These are phyloP conservation scores for Scheffersomyces cryptocercus DNA, from an alignment of 1,139 yeast genomes.

Conservation along the genomic window DNA sequence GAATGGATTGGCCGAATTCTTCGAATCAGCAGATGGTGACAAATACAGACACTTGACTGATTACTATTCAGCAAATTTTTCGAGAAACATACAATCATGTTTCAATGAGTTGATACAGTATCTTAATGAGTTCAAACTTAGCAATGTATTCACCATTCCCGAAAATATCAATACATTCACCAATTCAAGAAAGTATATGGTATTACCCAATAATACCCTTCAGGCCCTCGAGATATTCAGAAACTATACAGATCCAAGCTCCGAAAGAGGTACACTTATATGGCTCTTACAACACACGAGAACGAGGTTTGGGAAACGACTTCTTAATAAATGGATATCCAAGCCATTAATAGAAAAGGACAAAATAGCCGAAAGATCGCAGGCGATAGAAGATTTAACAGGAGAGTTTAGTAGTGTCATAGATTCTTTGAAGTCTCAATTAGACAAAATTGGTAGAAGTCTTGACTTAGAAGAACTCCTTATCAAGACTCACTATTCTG, in stretches of 20 bases:
- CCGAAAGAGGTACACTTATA: slow-evolving; percentile 65
- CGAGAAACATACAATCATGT: slow-evolving; percentile 36
- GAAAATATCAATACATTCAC: slow-evolving; percentile 56
- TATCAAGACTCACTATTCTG: slow-evolving; percentile 65
- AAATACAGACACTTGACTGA: slow-evolving; percentile 19
- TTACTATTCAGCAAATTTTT: slow-evolving; percentile 25
- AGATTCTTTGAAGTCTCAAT: slow-evolving; percentile 49
- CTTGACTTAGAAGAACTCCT: slow-evolving; percentile 68
- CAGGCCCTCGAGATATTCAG: slow-evolving; percentile 72
- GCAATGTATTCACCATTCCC: slow-evolving; percentile 53
- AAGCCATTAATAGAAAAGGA: slow-evolving; percentile 61
- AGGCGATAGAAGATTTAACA: slow-evolving; percentile 66
- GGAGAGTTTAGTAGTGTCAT: slow-evolving; percentile 45
- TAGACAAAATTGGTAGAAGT: slow-evolving; percentile 34
- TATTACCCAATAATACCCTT: slow-evolving; percentile 67
- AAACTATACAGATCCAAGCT: slow-evolving; percentile 55
- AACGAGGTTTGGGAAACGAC: slow-evolving; percentile 73
- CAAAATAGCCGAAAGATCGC: slow-evolving; percentile 57
- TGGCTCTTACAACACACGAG: slow-evolving; percentile 82
- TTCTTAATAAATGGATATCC: slow-evolving; percentile 70
- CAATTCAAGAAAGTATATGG: slow-evolving; percentile 54
- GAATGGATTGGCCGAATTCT: slow-evolving; percentile 16
- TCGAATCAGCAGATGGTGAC: slow-evolving; percentile 12
- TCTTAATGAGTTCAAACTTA: slow-evolving; percentile 62
- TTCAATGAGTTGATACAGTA: slow-evolving; percentile 52